Evolutionary conservation across 768 basidiomycete species (phyloP).

Genomic region (Gloeostereum incarnatum): DNA sequence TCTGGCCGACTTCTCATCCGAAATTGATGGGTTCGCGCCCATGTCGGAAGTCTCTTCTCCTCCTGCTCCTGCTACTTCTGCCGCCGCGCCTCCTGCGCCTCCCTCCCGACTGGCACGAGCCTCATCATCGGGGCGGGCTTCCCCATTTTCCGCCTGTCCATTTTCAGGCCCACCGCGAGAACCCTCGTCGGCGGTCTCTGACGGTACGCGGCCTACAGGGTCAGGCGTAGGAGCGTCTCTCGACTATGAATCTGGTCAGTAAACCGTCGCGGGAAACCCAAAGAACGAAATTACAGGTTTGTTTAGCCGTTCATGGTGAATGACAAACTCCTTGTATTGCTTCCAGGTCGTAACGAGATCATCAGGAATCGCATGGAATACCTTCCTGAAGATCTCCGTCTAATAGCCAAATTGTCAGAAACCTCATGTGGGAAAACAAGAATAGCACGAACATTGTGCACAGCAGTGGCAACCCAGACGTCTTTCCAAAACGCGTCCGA

Average conservation of each 20-base stretch:
- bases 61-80: conserved; percentile 8
- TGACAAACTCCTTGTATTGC: conserved; percentile 79
- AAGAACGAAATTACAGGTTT: conserved; percentile 43
- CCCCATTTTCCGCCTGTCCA: conserved; percentile 6
- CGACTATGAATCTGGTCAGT: conserved; percentile 22
- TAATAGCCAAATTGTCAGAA: conserved; percentile 18
- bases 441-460: conserved; percentile 65
- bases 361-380: conserved; percentile 91
- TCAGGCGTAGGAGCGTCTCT: conserved; percentile 30
- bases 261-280: conserved; percentile 2
- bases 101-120: no score
- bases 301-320: conserved; percentile 64
- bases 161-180: conserved; percentile 11
- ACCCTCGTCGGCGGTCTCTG: conserved; percentile 40
- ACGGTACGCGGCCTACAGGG: conserved; percentile 46
- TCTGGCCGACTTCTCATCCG: conserved; percentile 25
- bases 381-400: conserved; percentile 95
- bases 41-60: conserved; percentile 12
- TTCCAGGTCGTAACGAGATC: conserved; percentile 94
- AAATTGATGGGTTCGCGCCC: conserved; percentile 9
- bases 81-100: no score
- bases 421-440: conserved; percentile 1
- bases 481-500: conserved; percentile 83
- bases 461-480: conserved; percentile 81
- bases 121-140: no score